These are phyloP conservation scores for Tulasnella sp. DNA, from an alignment of 768 basidiomycete species.

Conservation along the genomic window DNA sequence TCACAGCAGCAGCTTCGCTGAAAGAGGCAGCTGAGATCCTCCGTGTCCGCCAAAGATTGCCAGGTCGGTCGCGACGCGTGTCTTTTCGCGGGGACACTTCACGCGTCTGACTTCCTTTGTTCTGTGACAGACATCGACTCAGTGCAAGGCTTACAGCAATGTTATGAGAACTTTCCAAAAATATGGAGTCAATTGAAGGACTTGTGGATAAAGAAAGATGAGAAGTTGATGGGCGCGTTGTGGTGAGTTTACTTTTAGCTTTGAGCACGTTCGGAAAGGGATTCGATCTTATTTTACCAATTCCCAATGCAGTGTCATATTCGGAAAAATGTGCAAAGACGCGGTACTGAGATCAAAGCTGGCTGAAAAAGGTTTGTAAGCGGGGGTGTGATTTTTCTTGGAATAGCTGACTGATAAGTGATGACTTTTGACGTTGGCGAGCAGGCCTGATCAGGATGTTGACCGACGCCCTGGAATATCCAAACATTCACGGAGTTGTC, in stretches of 20 bases:
- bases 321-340: constrained; percentile 2
- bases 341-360: not conserved
- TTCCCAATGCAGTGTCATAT: not conserved
- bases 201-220: constrained; percentile 5
- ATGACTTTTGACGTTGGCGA: not conserved
- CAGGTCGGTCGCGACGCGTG: not conserved
- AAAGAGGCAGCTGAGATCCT: constrained; percentile 7
- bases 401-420: not conserved
- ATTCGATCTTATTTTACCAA: not conserved
- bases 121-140: not conserved
- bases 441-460: constrained; percentile 2
- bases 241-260: not conserved
- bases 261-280: not conserved
- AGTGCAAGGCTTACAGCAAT: not conserved
- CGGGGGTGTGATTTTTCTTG: too few species aligned
- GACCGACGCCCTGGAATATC: not conserved
- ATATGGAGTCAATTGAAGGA: constrained; percentile 7
- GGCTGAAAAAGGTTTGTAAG: not conserved
- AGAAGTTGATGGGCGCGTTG: not conserved
- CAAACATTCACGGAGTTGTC: not conserved
- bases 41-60: not conserved
- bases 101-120: not conserved
- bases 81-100: not conserved
- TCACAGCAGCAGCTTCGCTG: not conserved
- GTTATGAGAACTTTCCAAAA: not conserved